Percentiles rank a stretch among this genome's conserved stretches.
Evolutionary conservation across 179 eudicot species (phyloP).

Genomic region (Corrigiola litoralis): DNA sequence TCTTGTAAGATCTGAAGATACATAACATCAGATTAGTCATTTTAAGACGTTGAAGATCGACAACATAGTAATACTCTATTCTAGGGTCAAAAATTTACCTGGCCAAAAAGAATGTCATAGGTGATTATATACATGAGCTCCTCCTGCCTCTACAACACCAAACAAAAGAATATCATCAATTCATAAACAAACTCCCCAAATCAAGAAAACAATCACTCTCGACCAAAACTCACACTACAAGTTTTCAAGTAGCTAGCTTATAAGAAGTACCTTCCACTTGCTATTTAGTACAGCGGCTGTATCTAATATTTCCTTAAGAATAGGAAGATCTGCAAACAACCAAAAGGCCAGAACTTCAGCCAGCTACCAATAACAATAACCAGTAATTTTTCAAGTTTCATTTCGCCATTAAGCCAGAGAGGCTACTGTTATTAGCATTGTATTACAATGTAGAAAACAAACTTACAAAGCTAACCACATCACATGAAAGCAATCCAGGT

Average conservation of each 20-base stretch:
- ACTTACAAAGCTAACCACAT: no score
- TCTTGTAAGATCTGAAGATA: no score
- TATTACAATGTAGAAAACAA: background rate
- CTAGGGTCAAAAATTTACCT: conserved; percentile 45
- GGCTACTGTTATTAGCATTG: background rate
- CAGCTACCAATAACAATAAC: background rate
- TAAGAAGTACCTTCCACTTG: conserved; percentile 81
- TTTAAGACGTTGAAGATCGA: no score
- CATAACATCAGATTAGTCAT: no score
- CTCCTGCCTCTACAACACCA: conserved; percentile 62
- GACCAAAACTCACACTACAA: background rate
- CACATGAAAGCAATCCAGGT: no score
- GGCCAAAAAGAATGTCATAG: conserved; percentile 91
- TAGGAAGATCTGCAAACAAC: conserved; percentile 62
- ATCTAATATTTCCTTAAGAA: conserved; percentile 71
- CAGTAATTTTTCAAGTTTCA: background rate
- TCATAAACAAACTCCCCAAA: background rate
- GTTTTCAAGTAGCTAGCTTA: background rate
- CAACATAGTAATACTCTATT: background rate
- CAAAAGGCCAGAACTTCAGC: background rate
- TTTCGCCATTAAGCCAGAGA: no score
- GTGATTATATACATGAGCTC: conserved; percentile 67
- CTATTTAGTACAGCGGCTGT: conserved; percentile 53
- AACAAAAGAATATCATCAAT: conserved; percentile 2
- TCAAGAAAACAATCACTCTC: background rate